Conservation (phyloP, 2,329 filamentous ascomycete species). For the Cyclaneusma minus region DNA sequence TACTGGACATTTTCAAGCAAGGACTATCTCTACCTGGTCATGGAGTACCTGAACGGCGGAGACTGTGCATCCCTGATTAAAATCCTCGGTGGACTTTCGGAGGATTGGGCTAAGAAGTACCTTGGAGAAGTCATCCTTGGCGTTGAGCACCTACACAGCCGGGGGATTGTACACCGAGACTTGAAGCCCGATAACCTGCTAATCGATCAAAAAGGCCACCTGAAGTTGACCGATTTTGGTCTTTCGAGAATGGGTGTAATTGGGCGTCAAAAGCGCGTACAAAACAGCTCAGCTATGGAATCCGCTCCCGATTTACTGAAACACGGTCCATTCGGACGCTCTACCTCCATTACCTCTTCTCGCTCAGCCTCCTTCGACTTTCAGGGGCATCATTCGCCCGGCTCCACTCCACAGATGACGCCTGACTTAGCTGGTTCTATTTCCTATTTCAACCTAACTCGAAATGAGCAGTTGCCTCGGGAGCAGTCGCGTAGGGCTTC, state of each 20-base stretch:
- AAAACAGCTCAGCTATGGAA: constrained; percentile 65
- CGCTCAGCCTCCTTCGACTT: constrained; percentile 89
- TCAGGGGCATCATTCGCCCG: constrained; percentile 64
- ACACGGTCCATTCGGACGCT: constrained; percentile 76
- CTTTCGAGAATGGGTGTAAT: constrained; percentile 94
- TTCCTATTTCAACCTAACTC: constrained; percentile 80
- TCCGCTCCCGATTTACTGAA: constrained; percentile 87
- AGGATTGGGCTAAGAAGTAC: constrained; percentile 98
- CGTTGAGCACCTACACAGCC: constrained; percentile 85
- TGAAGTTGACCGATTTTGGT: constrained; percentile 96
- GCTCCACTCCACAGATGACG: constrained; percentile 73
- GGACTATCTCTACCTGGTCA: constrained; percentile 94
- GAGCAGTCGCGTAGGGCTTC: constrained; percentile 61
- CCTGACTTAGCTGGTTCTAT: constrained; percentile 53
- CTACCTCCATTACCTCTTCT: constrained; percentile 75
- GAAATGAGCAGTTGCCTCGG: constrained; percentile 36
- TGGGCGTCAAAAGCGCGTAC: constrained; percentile 84
- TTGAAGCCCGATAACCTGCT: constrained; percentile 94
- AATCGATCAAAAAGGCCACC: constrained; percentile 90
- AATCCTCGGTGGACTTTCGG: constrained; percentile 75
- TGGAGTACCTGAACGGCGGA: constrained; percentile 97
- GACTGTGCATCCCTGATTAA: constrained; percentile 96
- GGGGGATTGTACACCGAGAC: constrained; percentile 92
- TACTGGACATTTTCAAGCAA: constrained; percentile 99
- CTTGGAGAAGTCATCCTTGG: constrained; percentile 93